phyloP scores from a whole-genome alignment of 371 early-diverging fungal genomes.

The Mucor mucedo region DNA sequence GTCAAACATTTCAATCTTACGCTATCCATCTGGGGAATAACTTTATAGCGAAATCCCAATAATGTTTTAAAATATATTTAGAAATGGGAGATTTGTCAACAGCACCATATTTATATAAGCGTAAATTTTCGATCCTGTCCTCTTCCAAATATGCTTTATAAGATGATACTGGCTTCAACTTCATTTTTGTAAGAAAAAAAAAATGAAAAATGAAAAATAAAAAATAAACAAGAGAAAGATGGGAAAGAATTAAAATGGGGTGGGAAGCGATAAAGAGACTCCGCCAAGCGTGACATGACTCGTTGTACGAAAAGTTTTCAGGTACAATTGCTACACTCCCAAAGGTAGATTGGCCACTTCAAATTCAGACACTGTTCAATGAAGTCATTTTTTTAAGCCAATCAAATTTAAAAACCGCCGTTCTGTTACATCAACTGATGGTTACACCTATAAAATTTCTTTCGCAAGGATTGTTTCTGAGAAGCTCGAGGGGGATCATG shows the following conservation, averaged over 20 bases:
- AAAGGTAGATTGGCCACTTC: neutral
- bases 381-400: too few species aligned
- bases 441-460: too few species aligned
- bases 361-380: neutral
- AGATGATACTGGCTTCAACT: constrained; percentile 11
- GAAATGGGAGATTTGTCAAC: constrained; percentile 87
- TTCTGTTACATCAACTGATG: too few species aligned
- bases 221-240: constrained; percentile 5
- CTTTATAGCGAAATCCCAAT: constrained; percentile 90
- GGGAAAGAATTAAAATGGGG: constrained; percentile 2
- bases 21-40: constrained; percentile 94
- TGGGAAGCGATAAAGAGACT: neutral
- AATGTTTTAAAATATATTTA: constrained; percentile 82
- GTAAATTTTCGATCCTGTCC: constrained; percentile 74
- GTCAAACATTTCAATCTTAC: constrained; percentile 54
- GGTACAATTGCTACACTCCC: neutral
- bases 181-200: neutral
- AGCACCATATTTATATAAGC: constrained; percentile 83
- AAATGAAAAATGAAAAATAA: neutral
- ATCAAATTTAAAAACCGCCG: too few species aligned
- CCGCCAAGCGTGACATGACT: constrained; percentile 4
- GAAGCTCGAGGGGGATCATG: too few species aligned
- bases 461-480: too few species aligned
- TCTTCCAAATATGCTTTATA: constrained; percentile 38
- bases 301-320: neutral